Evolutionary conservation across 768 basidiomycete genomes (phyloP), one percentile per base, ranked within the genome.

Genomic region (Gymnopilus junonius): DNA sequence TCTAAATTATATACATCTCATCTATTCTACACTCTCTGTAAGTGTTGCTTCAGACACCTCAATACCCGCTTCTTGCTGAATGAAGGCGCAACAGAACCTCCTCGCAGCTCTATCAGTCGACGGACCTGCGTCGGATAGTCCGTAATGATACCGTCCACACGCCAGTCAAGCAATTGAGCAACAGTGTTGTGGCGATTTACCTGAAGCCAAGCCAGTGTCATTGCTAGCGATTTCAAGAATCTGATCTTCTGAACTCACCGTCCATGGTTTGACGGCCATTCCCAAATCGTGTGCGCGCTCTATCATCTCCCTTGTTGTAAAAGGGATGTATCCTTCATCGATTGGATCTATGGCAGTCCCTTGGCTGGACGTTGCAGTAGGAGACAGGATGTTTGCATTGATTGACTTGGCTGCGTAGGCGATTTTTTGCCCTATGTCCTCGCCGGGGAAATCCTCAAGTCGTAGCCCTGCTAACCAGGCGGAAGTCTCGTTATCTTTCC

Each of bases 71-170:
- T 78, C 67, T 85, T 81, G n/a, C 88, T 81, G 66, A 83, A 88
- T 51, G 79, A 80, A 1, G 89, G 85, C 2, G 87, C 83, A 34
- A 89, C 82, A 0, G 74, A 69, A 8, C 83, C 71, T 6, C 86
- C 85, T 39, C 79, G 79, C 63, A 87, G 83, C 63, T 85, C 79
- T 8, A 84, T 80, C 71, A 85, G 81, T 54, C 87, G 76, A 39
- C 89, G 84, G 50, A 92, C 75, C 23, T 82, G 75, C 45, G 79
- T 74, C 3, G 92, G 90, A 71, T 87, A 91, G 70, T 94, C 92
- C 4, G 91, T 87, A 68, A 94, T 93, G 59, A 94, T 84, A 0
- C 91, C 92, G 71, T 93, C 92, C 0, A 86, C 87, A 3, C 85
- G 85, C 78, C 82, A 83, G 15, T 80, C 79, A 34, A 88, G 58